Evolutionary conservation across 352 stramenopile species (phyloP), one percentile per base, ranked within the genome.

Genomic region (Phytophthora uliginosa): DNA sequence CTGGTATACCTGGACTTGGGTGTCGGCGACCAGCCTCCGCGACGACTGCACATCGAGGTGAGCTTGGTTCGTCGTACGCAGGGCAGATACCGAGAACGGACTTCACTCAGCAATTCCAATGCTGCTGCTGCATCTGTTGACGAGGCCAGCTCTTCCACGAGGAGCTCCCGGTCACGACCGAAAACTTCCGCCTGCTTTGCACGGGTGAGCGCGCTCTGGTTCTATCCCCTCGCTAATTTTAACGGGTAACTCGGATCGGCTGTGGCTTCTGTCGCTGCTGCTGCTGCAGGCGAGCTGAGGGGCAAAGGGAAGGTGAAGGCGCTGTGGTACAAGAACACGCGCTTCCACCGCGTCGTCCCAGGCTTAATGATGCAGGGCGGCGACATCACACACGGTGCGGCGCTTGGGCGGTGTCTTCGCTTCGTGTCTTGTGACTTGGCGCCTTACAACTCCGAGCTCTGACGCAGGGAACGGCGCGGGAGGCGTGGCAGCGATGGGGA

Each of bases 351-450:
- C n/a, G 91, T 99, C n/a, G 98, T 99, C 66, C 98, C 97, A 24
- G 95, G 98, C 42, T 99, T 99, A 71, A 99, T 99, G 97, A 98
- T 99, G 79, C 98, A 99, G 81, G 94, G 95, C 26, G 97, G 97
- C 12, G 97, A 99, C 79, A 88, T 93, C 60, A 99, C 93, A 0
- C 87, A 93, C 64, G 95, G 93, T 94, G 64, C 45, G 50, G 38
- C 9, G 17, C 26, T 24, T 40, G 7, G 24, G 2, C 13, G 26
- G 26, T 24, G 56, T 52, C 26, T 7, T 7, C 22, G 28, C 3
- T 58, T 7, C 6, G 40, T 31, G 18, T 15, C 22, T 56, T 2
- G 47, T 24, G 45, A 26, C 17, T 42, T 20, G 9, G 17, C 15
- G 24, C 20, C 22, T 12, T 20, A 38, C 6, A 28, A 1, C 45